Evolutionary conservation across 192 early-diverging fungal species (phyloP).

Genomic region (Rhizophagus sp.): DNA sequence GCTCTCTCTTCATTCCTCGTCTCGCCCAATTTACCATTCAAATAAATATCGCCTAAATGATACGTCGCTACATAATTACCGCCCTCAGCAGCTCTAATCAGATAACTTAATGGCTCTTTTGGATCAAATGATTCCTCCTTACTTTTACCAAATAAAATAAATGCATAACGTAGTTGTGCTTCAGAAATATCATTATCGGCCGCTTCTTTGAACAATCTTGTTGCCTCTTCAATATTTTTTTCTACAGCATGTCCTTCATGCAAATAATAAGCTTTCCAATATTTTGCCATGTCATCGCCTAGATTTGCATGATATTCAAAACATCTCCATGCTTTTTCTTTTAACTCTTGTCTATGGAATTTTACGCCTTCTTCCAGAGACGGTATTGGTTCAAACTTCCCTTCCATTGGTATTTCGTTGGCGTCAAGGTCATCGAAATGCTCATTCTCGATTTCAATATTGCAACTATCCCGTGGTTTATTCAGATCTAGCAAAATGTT

Average conservation of each 20-base stretch:
- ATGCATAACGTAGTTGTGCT: too few relatives aligned
- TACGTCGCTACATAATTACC: neutral
- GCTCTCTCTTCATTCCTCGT: neutral
- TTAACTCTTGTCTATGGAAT: neutral
- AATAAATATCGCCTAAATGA: constrained; percentile 14
- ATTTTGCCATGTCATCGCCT: constrained; percentile 10
- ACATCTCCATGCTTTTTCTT: constrained; percentile 9
- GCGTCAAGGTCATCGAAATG: too few relatives aligned
- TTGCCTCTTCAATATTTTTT: constrained; percentile 2
- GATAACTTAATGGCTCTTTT: neutral
- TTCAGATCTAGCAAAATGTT: too few relatives aligned
- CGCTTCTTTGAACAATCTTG: neutral
- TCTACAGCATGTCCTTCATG: neutral
- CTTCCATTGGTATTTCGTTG: too few relatives aligned
- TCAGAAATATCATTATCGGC: constrained; percentile 26
- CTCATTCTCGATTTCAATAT: too few relatives aligned
- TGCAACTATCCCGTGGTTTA: too few relatives aligned
- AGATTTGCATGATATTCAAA: constrained; percentile 20
- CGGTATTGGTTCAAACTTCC: too few relatives aligned
- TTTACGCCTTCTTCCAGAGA: constrained; percentile 19
- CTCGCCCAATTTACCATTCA: constrained; percentile 13
- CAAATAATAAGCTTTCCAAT: constrained; percentile 27
- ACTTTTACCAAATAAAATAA: neutral
- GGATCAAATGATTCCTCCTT: neutral
- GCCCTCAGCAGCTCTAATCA: constrained; percentile 1